Evolutionary conservation across 2,329 filamentous ascomycete species (phyloP).

Genomic region (Alternaria dauci): DNA sequence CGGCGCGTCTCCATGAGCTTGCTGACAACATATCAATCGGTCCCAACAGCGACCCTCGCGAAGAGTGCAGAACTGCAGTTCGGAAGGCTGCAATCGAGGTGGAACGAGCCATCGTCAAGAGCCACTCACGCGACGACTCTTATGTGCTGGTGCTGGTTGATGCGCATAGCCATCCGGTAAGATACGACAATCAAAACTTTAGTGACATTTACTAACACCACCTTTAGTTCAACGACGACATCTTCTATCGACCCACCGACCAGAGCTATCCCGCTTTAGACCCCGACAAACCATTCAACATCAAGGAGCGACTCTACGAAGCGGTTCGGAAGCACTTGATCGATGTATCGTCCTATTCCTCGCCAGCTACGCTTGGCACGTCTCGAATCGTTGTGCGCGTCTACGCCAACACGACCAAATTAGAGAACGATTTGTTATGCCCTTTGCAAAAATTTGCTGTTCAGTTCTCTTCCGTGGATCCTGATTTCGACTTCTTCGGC

Average conservation of each 20-base stretch:
- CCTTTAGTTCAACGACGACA: neutral
- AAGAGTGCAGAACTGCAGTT: neutral
- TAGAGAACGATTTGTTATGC: neutral
- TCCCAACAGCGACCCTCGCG: neutral
- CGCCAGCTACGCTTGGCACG: neutral
- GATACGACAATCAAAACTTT: neutral
- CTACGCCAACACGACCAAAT: neutral
- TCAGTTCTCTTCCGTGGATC: neutral
- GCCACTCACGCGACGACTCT: neutral
- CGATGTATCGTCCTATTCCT: neutral
- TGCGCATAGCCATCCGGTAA: neutral
- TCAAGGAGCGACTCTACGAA: neutral
- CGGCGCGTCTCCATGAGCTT: neutral
- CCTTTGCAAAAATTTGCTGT: neutral
- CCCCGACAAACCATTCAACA: neutral
- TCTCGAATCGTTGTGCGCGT: neutral
- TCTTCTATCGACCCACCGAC: neutral
- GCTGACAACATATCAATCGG: neutral
- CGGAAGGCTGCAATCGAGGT: neutral
- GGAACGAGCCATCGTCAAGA: neutral
- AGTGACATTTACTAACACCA: neutral
- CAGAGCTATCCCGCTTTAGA: neutral
- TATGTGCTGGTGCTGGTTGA: neutral
- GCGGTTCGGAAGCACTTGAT: neutral
- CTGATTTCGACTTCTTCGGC: neutral